Percentiles rank a stretch among this genome's conserved stretches.
Evolutionary conservation across 192 early-diverging fungal genomes (phyloP).

Genomic region (Coemansia sp.): DNA sequence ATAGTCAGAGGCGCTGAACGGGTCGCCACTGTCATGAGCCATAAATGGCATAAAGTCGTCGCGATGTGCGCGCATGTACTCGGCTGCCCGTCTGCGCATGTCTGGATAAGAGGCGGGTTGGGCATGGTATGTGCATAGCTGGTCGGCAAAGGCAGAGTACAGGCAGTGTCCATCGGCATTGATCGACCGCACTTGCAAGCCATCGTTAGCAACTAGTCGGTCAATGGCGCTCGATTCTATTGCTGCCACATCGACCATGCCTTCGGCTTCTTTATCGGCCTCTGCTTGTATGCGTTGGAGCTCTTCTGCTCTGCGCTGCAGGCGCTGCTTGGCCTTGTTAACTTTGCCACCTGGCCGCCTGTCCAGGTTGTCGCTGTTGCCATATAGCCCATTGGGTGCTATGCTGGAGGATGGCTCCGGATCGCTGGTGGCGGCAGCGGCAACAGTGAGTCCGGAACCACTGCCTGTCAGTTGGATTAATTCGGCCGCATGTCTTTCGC

Average conservation of each 20-base stretch:
- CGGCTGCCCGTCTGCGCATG: conserved; percentile 72
- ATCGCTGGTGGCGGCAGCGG: conserved; percentile 14
- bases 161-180: conserved; percentile 92
- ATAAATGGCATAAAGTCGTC: conserved; percentile 94
- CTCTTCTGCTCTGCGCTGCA: conserved; percentile 73
- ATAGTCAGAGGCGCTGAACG: conserved; percentile 71
- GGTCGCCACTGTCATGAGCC: conserved; percentile 76
- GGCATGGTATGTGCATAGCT: conserved; percentile 62
- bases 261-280: conserved; percentile 75
- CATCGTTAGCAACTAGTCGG: conserved; percentile 58
- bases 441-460: not conserved
- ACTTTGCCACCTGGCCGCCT: conserved; percentile 55
- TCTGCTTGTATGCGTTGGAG: conserved; percentile 70
- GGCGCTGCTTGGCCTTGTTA: conserved; percentile 54
- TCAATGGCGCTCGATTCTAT: conserved; percentile 72
- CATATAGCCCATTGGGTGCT: conserved; percentile 10
- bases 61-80: conserved; percentile 74
- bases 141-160: conserved; percentile 89
- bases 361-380: conserved; percentile 11
- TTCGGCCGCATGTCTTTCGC: conserved; percentile 65
- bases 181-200: conserved; percentile 71
- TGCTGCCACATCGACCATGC: conserved; percentile 72
- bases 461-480: conserved; percentile 36
- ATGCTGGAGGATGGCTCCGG: conserved; percentile 17
- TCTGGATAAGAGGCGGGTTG: conserved; percentile 60